These are phyloP conservation scores for Pleurotus djamor DNA, from an alignment of 768 basidiomycete genomes.

Conservation along the genomic window DNA sequence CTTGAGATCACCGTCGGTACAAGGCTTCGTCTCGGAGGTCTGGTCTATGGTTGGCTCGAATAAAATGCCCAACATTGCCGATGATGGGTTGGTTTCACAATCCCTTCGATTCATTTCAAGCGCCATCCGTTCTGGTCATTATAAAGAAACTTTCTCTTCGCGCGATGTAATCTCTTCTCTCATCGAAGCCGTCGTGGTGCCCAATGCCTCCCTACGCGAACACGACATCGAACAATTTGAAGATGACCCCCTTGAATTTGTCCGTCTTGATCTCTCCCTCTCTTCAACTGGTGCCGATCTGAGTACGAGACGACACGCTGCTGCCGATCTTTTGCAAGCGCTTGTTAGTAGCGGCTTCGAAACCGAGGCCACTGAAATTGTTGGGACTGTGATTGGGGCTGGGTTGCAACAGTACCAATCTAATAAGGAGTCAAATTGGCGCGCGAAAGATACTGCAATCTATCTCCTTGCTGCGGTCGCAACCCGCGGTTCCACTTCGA, in stretches of 20 bases:
- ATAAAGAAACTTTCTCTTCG: slow-evolving; percentile 77
- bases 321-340: slow-evolving; percentile 93
- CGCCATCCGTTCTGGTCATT: slow-evolving; percentile 85
- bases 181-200: slow-evolving; percentile 87
- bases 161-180: slow-evolving; percentile 80
- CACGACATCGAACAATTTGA: slow-evolving; percentile 96
- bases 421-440: slow-evolving; percentile 70
- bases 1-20: slow-evolving; percentile 57
- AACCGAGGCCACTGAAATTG: slow-evolving; percentile 82
- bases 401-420: slow-evolving; percentile 70
- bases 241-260: slow-evolving; percentile 95
- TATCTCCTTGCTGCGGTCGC: slow-evolving; percentile 95
- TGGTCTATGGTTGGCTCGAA: slow-evolving; percentile 84
- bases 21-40: slow-evolving; percentile 80
- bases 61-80: slow-evolving; percentile 63
- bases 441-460: slow-evolving; percentile 90
- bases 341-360: slow-evolving; percentile 82
- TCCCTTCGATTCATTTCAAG: slow-evolving; percentile 90
- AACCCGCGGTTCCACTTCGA: slow-evolving; percentile 80
- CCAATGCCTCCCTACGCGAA: slow-evolving; percentile 86
- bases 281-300: slow-evolving; percentile 61
- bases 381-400: slow-evolving; percentile 77
- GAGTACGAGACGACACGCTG: slow-evolving; percentile 88
- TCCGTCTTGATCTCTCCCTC: slow-evolving; percentile 79
- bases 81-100: slow-evolving; percentile 87